These are phyloP conservation scores for Rhizophagus sp. DNA, from an alignment of 192 early-diverging fungal genomes.

Conservation along the genomic window DNA sequence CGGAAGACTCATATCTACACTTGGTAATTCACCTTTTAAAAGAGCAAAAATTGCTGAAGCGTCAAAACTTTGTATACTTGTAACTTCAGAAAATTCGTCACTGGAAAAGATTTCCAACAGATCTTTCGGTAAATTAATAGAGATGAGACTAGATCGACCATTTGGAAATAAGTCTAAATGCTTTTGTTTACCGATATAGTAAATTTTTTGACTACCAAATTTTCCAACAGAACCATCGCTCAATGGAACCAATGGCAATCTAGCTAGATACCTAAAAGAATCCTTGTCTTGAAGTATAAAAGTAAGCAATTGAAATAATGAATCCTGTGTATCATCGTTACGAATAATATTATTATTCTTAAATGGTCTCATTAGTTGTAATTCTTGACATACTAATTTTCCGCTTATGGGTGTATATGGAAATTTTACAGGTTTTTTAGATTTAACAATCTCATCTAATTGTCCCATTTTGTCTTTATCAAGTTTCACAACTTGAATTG, in stretches of 20 bases:
- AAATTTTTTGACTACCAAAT: not conserved
- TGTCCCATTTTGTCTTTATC: not conserved
- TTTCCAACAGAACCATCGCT: not conserved
- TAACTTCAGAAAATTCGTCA: not conserved
- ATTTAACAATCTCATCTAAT: not conserved
- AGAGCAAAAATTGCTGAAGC: not conserved
- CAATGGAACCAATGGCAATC: not conserved
- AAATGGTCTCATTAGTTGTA: not conserved
- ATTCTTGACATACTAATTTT: not conserved
- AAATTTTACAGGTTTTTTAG: not conserved
- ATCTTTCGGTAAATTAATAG: not conserved
- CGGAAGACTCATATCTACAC: not conserved
- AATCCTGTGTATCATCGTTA: not conserved
- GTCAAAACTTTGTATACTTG: not conserved
- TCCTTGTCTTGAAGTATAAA: not conserved
- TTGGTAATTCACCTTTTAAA: not conserved
- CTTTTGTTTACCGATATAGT: not conserved
- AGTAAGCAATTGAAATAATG: not conserved
- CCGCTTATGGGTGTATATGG: not conserved
- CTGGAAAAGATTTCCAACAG: not conserved
- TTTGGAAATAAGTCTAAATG: not conserved
- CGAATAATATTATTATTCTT: not conserved
- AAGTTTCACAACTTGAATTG: not conserved
- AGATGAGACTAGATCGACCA: not conserved
- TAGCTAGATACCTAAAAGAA: not conserved